Evolutionary conservation across 306 rosid genomes (phyloP), one percentile per base, ranked within the genome.

Genomic region (Dicorynia guianensis): DNA sequence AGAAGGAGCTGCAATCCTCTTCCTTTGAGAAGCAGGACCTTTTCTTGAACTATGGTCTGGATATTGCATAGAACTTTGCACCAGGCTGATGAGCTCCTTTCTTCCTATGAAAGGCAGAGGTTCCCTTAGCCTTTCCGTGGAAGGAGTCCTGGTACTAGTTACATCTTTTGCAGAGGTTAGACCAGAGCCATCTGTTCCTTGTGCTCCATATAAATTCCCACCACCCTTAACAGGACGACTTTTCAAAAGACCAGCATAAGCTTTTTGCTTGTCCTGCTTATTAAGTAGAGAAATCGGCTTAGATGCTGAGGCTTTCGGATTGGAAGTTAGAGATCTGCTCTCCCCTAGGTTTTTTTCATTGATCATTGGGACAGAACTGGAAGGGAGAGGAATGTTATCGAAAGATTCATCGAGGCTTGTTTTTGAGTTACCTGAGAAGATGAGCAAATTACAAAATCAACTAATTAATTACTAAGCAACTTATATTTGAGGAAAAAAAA

Each of bases 161-260:
- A 69, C 82, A 76, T 89, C 93, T 81, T 72, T 89, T 2, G 69
- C 86, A 60, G 93, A 86, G 20, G 91, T 89, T 84, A 89, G 76
- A 46, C 87, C 91, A 3, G 91, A 89, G 42, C 87, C 93, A 71
- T 86, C 93, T 50, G 87, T 80, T 74, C 90, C 90, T 82, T 88
- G 96, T 81, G 88, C 85, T 85, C 86, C 77, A 74, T 70, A 79
- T 13, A 74, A 73, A 34, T 48, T 79, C 46, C 68, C 43, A 74
- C 81, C 74, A 63, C 72, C 74, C 57, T 75, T 76, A 71, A 76
- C 79, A 14, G 71, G 84, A 74, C 69, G 60, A 14, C 46, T 80
- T 79, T 69, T 86, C 56, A 59, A 79, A 61, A 64, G 49, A 67
- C 69, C 79, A 11, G 38, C 68, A 59, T 53, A 38, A 81, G 59